Evolutionary conservation across 2,329 filamentous ascomycete species (phyloP).

Genomic region (Colletotrichum sp.): DNA sequence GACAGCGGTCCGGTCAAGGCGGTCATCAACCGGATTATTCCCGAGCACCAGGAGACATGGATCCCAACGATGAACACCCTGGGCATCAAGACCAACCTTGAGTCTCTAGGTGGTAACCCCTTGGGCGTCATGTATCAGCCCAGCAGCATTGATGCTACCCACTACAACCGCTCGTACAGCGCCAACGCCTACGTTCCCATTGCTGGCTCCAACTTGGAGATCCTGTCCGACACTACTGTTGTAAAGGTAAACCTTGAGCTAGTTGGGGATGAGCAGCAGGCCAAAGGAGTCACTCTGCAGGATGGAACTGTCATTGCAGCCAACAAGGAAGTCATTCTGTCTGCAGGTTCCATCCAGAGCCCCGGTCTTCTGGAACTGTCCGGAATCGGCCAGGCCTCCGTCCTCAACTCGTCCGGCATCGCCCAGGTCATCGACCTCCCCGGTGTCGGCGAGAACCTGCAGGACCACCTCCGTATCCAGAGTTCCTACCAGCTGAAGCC

Average conservation of each 20-base stretch:
- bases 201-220: conserved; percentile 44
- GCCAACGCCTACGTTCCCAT: conserved; percentile 45
- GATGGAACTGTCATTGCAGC: conserved; percentile 29
- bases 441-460: conserved; percentile 52
- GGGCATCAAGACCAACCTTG: conserved; percentile 41
- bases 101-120: conserved; percentile 53
- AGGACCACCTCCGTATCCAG: conserved; percentile 37
- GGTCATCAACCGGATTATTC: conserved; percentile 43
- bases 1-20: conserved; percentile 28
- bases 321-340: conserved; percentile 36
- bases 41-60: conserved; percentile 45
- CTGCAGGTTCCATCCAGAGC: conserved; percentile 55
- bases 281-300: conserved; percentile 26
- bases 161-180: conserved; percentile 53
- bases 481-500: conserved; percentile 36
- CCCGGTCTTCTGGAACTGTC: conserved; percentile 61
- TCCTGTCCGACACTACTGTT: conserved; percentile 39
- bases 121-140: conserved; percentile 55
- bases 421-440: conserved; percentile 55
- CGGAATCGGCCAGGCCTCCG: conserved; percentile 54
- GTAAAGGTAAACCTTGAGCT: conserved; percentile 39
- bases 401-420: conserved; percentile 53
- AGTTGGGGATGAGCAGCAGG: conserved; percentile 12
- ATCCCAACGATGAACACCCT: conserved; percentile 49
- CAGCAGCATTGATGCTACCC: conserved; percentile 49